Percentiles rank a stretch among this genome's conserved stretches.
Evolutionary conservation across 805 yeast genomes (phyloP).

Genomic region (Vanderwaltozyma polyspora): DNA sequence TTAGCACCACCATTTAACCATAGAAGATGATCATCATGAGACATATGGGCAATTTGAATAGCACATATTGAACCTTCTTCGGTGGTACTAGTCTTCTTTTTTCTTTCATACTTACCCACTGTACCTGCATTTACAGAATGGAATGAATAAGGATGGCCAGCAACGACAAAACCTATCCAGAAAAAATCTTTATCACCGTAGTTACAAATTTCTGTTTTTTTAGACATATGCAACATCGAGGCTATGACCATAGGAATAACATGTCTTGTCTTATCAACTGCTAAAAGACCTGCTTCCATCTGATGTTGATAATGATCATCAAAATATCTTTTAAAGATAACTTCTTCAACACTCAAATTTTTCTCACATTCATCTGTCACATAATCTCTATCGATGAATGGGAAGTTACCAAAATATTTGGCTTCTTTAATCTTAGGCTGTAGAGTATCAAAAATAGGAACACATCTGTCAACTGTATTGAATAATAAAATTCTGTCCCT

Average conservation of each 20-base stretch:
- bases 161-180: slow-evolving; percentile 52
- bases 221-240: slow-evolving; percentile 32
- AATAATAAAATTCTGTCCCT: slow-evolving; percentile 2
- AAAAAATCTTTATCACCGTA: slow-evolving; percentile 69
- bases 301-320: slow-evolving; percentile 33
- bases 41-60: slow-evolving; percentile 9
- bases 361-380: no score
- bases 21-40: slow-evolving; percentile 5
- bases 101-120: slow-evolving; percentile 7
- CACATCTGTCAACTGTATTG: slow-evolving; percentile 23
- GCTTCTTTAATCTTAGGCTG: slow-evolving; percentile 36
- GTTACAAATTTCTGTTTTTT: slow-evolving; percentile 36
- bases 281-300: slow-evolving; percentile 41
- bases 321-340: slow-evolving; percentile 32
- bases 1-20: slow-evolving; percentile 17
- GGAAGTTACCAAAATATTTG: slow-evolving; percentile 27
- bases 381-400: slow-evolving; percentile 5
- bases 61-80: slow-evolving; percentile 7
- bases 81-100: slow-evolving; percentile 2
- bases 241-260: slow-evolving; percentile 38
- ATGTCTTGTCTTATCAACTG: slow-evolving; percentile 32
- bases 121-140: slow-evolving; percentile 9
- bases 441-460: slow-evolving; percentile 35
- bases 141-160: slow-evolving; percentile 37
- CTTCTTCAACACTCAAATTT: slow-evolving; percentile 21